Evolutionary conservation across 2,329 filamentous ascomycete genomes (phyloP).

Genomic region (Sarocladiaceae sp.): DNA sequence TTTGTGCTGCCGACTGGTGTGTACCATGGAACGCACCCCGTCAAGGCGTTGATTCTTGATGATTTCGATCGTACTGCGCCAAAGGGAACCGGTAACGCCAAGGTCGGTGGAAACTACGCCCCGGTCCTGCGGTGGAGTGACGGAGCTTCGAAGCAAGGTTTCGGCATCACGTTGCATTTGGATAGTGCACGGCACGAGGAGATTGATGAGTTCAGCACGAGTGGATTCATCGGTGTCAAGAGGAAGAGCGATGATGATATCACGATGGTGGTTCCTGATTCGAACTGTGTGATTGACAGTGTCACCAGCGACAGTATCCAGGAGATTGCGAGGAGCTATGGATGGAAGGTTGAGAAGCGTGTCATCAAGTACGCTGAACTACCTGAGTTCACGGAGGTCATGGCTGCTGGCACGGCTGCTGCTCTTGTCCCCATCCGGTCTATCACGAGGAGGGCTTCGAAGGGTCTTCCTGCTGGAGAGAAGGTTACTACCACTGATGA

Average conservation of each 20-base stretch:
- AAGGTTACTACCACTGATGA: slow-evolving; percentile 34
- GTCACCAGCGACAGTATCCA: slow-evolving; percentile 79
- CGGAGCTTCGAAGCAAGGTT: slow-evolving; percentile 72
- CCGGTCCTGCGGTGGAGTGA: slow-evolving; percentile 87
- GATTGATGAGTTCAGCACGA: slow-evolving; percentile 94
- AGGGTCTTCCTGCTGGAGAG: slow-evolving; percentile 24
- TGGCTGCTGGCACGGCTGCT: slow-evolving; percentile 89
- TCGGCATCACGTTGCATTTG: slow-evolving; percentile 90
- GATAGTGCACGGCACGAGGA: slow-evolving; percentile 81
- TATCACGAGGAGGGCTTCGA: slow-evolving; percentile 62
- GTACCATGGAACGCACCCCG: slow-evolving; percentile 85
- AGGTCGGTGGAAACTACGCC: slow-evolving; percentile 94
- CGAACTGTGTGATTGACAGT: slow-evolving; percentile 79
- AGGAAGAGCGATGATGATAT: slow-evolving; percentile 50
- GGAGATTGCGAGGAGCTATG: slow-evolving; percentile 70
- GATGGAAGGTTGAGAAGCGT: slow-evolving; percentile 79
- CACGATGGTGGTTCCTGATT: slow-evolving; percentile 79
- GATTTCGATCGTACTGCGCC: slow-evolving; percentile 94
- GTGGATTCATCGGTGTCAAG: slow-evolving; percentile 81
- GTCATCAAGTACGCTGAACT: slow-evolving; percentile 61
- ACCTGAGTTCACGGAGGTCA: slow-evolving; percentile 61
- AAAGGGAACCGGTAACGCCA: slow-evolving; percentile 84
- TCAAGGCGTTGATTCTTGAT: slow-evolving; percentile 84
- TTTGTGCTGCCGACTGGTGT: slow-evolving; percentile 90
- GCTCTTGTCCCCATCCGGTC: slow-evolving; percentile 88